phyloP scores from a whole-genome alignment of 495 filamentous ascomycete species.

The Penicillium steckii region DNA sequence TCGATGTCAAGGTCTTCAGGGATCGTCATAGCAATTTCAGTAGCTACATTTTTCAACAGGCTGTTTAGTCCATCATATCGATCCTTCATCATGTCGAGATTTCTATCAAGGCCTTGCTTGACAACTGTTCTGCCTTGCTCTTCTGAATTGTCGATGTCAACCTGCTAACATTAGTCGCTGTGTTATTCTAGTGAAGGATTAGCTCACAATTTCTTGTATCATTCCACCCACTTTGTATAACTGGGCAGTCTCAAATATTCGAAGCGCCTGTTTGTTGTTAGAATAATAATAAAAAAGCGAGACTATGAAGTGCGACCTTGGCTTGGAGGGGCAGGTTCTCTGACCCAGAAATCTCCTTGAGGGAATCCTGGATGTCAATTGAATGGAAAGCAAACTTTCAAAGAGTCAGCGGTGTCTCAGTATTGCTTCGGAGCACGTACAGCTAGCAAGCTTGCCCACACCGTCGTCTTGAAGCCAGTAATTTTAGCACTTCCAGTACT shows the following conservation, averaged over 20 bases:
- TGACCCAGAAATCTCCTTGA: conserved; percentile 60
- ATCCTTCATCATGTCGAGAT: conserved; percentile 75
- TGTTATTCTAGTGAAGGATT: neutral
- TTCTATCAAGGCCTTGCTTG: conserved; percentile 65
- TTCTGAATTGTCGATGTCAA: conserved; percentile 80
- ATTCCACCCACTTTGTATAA: conserved; percentile 65
- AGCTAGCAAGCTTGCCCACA: conserved; percentile 67
- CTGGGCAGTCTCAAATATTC: conserved; percentile 45
- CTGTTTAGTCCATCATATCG: conserved; percentile 74
- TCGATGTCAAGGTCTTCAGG: conserved; percentile 60
- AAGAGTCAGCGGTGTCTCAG: conserved; percentile 23
- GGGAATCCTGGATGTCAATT: conserved; percentile 63
- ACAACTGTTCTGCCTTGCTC: conserved; percentile 75
- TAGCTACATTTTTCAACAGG: conserved; percentile 66
- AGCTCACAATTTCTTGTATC: conserved; percentile 63
- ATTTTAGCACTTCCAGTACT: conserved; percentile 58
- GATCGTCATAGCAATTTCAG: conserved; percentile 57
- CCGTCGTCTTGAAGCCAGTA: conserved; percentile 58
- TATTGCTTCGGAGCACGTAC: conserved; percentile 25
- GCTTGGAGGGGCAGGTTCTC: conserved; percentile 53
- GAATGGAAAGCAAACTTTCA: conserved; percentile 64
- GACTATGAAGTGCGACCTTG: conserved; percentile 46
- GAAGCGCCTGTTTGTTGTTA: conserved; percentile 33
- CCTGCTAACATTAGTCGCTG: conserved; percentile 33
- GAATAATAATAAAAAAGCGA: neutral